phyloP scores from a whole-genome alignment of 495 filamentous ascomycete species.

The Neurospora terricola region DNA sequence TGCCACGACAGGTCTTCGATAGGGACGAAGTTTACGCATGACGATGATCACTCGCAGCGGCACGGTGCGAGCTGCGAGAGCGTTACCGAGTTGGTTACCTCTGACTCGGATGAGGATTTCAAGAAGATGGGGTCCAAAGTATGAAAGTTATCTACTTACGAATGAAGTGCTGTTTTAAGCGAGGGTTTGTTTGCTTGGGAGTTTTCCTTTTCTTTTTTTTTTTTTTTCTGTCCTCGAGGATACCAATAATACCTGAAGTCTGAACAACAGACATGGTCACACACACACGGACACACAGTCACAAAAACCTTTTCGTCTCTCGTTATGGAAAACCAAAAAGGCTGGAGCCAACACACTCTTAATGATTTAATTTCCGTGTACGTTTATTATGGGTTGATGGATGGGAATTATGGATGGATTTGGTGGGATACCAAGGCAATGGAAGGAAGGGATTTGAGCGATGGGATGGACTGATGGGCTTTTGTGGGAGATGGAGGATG shows the following conservation, averaged over 20 bases:
- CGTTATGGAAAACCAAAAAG: not conserved
- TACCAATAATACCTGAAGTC: not conserved
- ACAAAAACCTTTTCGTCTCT: not conserved
- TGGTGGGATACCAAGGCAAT: not conserved
- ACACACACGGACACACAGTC: not conserved
- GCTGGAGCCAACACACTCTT: not conserved
- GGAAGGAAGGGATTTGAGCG: not conserved
- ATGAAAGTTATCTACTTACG: not conserved
- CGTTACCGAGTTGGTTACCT: not conserved
- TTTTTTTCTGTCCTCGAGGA: not conserved
- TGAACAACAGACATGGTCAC: not conserved
- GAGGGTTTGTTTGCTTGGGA: not conserved
- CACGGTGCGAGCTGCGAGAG: not conserved
- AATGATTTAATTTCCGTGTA: not conserved
- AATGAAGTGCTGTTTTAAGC: not conserved
- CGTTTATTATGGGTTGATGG: not conserved
- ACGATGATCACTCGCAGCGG: not conserved
- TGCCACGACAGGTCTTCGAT: not conserved
- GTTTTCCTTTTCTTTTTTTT: not conserved
- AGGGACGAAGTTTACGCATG: not conserved
- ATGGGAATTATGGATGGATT: not conserved
- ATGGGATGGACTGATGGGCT: not conserved
- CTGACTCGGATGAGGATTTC: not conserved
- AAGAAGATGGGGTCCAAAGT: not conserved
- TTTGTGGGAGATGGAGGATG: not conserved